Conservation (phyloP, 768 basidiomycete species). For the Amanita exitialis region DNA sequence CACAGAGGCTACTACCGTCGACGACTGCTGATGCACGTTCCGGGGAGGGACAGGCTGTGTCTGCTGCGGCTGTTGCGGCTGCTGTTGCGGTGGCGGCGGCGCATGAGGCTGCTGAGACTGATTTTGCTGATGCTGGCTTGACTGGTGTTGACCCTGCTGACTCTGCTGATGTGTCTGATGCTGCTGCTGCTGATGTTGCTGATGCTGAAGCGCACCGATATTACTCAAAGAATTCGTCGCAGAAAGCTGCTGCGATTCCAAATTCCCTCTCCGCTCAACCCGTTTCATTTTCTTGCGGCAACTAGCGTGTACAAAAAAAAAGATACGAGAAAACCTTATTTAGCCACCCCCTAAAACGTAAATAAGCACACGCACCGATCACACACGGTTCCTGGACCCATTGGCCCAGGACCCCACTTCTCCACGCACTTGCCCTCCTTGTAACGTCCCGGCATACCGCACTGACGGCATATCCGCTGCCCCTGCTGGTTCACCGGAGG, state of each 20-base stretch:
- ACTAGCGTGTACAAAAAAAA: constrained; percentile 22
- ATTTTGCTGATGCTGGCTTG: too few relatives aligned
- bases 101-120: constrained; percentile 6
- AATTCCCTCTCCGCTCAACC: constrained; percentile 62
- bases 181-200: constrained; percentile 7
- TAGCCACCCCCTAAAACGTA: not conserved
- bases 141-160: constrained; percentile 1
- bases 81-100: not conserved
- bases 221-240: constrained; percentile 8
- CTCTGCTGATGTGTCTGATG: constrained; percentile 14
- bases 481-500: constrained; percentile 49
- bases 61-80: constrained; percentile 9
- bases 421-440: constrained; percentile 83
- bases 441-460: constrained; percentile 63
- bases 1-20: constrained; percentile 13
- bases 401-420: constrained; percentile 81
- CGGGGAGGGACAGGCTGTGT: constrained; percentile 11
- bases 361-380: constrained; percentile 41
- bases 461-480: constrained; percentile 70
- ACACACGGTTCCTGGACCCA: constrained; percentile 77
- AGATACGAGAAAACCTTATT: not conserved
- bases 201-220: constrained; percentile 10
- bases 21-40: constrained; percentile 8
- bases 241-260: constrained; percentile 31
- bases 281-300: constrained; percentile 86